phyloP scores from a whole-genome alignment of 495 filamentous ascomycete species.

The Penicillium ochrochloron region DNA sequence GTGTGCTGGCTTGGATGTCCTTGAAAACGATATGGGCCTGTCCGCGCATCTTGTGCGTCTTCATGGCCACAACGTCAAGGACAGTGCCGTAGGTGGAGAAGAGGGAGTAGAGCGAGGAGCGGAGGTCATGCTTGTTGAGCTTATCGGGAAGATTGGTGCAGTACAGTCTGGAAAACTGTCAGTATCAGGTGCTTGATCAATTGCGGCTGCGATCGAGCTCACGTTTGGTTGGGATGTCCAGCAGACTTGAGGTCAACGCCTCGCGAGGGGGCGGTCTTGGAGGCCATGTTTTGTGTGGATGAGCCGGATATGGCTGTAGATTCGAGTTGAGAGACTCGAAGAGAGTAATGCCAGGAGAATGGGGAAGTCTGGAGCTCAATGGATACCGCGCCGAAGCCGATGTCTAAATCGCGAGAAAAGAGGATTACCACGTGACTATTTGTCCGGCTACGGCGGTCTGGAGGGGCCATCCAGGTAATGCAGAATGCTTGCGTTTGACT shows the following conservation, averaged over 20 bases:
- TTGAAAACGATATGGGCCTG: constrained; percentile 93
- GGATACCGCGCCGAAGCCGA: constrained; percentile 11
- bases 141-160: constrained; percentile 84
- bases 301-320: neutral
- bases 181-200: constrained; percentile 26
- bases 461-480: neutral
- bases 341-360: neutral
- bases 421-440: constrained; percentile 15
- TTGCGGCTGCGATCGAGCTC: constrained; percentile 36
- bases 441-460: neutral
- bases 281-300: constrained; percentile 38
- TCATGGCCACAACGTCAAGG: constrained; percentile 89
- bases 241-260: constrained; percentile 42
- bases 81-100: constrained; percentile 94
- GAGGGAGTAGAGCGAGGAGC: constrained; percentile 84
- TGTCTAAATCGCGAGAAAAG: constrained; percentile 26
- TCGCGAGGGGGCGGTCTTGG: constrained; percentile 42
- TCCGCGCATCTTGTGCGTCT: constrained; percentile 87
- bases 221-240: constrained; percentile 74
- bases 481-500: neutral
- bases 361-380: constrained; percentile 19
- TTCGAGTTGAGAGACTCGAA: neutral
- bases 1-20: constrained; percentile 83
- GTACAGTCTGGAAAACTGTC: constrained; percentile 68
- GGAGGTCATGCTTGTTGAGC: constrained; percentile 81